These are phyloP conservation scores for Podospora fimiseda DNA, from an alignment of 495 filamentous ascomycete genomes.

Conservation along the genomic window DNA sequence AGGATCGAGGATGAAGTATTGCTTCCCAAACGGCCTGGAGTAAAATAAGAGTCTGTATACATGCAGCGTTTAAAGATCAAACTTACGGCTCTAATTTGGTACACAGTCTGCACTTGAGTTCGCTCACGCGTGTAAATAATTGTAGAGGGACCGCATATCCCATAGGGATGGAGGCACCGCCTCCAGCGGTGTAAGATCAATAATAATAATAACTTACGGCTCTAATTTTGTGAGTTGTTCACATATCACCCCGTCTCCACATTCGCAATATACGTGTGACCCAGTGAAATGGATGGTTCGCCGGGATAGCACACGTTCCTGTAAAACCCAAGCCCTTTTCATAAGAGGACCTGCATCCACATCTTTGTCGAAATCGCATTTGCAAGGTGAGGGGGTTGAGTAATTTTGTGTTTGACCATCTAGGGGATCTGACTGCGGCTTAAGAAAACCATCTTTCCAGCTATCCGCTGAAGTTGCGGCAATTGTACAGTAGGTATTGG, in stretches of 20 bases:
- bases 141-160: too few relatives aligned
- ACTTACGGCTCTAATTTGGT: too few relatives aligned
- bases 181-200: too few relatives aligned
- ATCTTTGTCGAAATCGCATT: slow-evolving; percentile 9
- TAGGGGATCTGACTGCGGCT: background rate
- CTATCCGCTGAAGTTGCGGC: slow-evolving; percentile 10
- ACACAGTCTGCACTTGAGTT: too few relatives aligned
- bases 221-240: slow-evolving; percentile 8
- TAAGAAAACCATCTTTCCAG: slow-evolving; percentile 9
- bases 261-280: slow-evolving; percentile 11
- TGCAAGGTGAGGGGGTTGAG: slow-evolving; percentile 1
- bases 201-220: slow-evolving; percentile 5
- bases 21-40: slow-evolving; percentile 4
- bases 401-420: slow-evolving; percentile 2
- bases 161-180: too few relatives aligned
- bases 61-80: slow-evolving; percentile 1
- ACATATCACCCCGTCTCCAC: slow-evolving; percentile 7
- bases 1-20: slow-evolving; percentile 11
- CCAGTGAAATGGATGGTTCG: slow-evolving; percentile 14
- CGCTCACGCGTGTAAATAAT: too few relatives aligned
- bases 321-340: slow-evolving; percentile 10
- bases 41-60: slow-evolving; percentile 1
- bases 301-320: slow-evolving; percentile 12
- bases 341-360: slow-evolving; percentile 4
- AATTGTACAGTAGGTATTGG: slow-evolving; percentile 10